Base-by-base conservation (phyloP, 2,329 filamentous ascomycete genomes). In the Teratosphaeria destructans region DNA sequence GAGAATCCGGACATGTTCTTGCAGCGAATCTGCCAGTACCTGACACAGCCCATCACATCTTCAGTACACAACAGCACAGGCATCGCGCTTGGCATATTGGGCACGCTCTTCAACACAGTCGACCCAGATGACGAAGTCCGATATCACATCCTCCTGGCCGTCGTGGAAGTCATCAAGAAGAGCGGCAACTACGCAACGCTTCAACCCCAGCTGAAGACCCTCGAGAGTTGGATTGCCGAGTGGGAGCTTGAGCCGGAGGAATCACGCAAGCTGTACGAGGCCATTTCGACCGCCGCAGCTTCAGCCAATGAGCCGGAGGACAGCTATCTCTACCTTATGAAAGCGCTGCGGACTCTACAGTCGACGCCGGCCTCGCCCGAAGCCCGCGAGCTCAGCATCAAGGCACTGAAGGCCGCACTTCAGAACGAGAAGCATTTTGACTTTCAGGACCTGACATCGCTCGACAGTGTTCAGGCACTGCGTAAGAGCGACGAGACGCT, bases 71-170 rank as follows among this genome's bases (percentile, higher is more conserved):
- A 96, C 78, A 90, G 92, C 68, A 82, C 88, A 63, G 87, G 88
- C 56, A 84, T 99, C 65, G 90, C 91, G 65, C 87, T 97, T 68
- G 91, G 90, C 66, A 88, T 94, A 68, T 84, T 99, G 67, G 91
- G 90, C 72, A 96, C 92, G 69, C 85, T 99, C 72, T 99, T 97
- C 86, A 99, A 99, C 82, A 87, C 95, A 66, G 83, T 97, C 67
- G 78, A 86, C 67, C 78, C 86, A 62, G 80, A 86, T 70, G 87
- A 91, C 72, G 86, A 90, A 59, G 83, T 89, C 72, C 87, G 94
- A 62, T 96, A 88, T 77, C 88, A 96, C 73, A 90, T 99, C 61
- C 89, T 99, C 71, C 82, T 94, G 74, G 85, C 91, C 70, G 91
- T 96, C 68, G 78, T 97, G 64, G 87, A 87, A 68, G 89, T 96